These are phyloP conservation scores for Pythium dissimile DNA, from an alignment of 352 stramenopile species.

Conservation along the genomic window DNA sequence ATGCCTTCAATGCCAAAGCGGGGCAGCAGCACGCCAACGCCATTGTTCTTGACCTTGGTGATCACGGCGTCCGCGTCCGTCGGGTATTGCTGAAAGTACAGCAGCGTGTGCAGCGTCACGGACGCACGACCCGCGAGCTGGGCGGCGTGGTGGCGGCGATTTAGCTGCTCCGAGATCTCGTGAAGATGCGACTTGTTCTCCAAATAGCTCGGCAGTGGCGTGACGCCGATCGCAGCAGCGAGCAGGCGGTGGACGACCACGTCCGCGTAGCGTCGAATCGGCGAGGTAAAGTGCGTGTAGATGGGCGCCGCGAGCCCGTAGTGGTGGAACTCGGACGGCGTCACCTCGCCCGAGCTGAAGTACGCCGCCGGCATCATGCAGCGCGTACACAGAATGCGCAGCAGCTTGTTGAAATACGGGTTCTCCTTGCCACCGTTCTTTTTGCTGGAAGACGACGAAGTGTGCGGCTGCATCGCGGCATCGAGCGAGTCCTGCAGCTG, in stretches of 20 bases:
- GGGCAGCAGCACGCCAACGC: constrained; percentile 96
- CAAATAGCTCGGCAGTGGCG: constrained; percentile 92
- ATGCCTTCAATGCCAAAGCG: constrained; percentile 98
- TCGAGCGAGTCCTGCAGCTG: constrained; percentile 84
- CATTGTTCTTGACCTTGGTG: constrained; percentile 93
- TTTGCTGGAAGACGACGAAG: constrained; percentile 3
- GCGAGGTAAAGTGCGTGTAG: constrained; percentile 99
- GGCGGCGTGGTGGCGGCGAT: constrained; percentile 94
- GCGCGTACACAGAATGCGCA: constrained; percentile 95
- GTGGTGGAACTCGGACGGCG: constrained; percentile 96
- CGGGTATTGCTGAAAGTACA: constrained; percentile 95
- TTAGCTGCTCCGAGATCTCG: constrained; percentile 97
- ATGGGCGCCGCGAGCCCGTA: constrained; percentile 98
- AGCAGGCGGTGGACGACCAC: constrained; percentile 98
- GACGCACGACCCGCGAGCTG: constrained; percentile 96
- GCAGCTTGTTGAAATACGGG: constrained; percentile 98
- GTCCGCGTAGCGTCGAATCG: constrained; percentile 97
- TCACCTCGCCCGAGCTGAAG: constrained; percentile 96
- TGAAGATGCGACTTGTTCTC: constrained; percentile 93
- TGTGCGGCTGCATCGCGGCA: constrained; percentile 51
- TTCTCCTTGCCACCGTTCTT: constrained; percentile 51
- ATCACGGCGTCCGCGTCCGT: constrained; percentile 91
- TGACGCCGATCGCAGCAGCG: constrained; percentile 95
- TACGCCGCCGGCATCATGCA: constrained; percentile 99
- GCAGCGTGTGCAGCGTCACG: constrained; percentile 95